A percentile compares a stretch with the other conserved stretches of the same genome.
Conservation (phyloP, 2,329 filamentous ascomycete genomes). For the Leptosphaerulina australis region DNA sequence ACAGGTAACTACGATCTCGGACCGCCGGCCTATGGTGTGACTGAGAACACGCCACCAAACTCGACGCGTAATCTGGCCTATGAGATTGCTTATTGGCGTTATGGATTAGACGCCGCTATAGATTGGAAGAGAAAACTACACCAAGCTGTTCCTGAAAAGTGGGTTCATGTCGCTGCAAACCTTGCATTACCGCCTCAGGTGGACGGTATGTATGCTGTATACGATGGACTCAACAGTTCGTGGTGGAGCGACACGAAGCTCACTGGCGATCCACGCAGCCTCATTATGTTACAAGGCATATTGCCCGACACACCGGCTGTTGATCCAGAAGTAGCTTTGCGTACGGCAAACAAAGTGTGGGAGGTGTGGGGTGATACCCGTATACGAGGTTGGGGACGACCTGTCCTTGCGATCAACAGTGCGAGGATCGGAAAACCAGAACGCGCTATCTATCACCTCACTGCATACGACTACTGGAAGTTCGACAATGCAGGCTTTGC, state of each 20-base stretch:
- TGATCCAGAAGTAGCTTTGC: slow-evolving; percentile 28
- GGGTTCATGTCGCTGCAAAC: slow-evolving; percentile 59
- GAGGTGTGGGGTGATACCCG: slow-evolving; percentile 38
- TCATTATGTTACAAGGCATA: slow-evolving; percentile 38
- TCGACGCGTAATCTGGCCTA: slow-evolving; percentile 63
- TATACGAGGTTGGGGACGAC: slow-evolving; percentile 41
- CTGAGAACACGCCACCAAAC: slow-evolving; percentile 64
- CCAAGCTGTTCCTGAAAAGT: slow-evolving; percentile 51
- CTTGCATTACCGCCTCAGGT: slow-evolving; percentile 59
- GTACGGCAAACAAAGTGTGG: slow-evolving; percentile 35
- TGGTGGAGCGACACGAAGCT: slow-evolving; percentile 36
- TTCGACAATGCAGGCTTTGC: slow-evolving; percentile 62
- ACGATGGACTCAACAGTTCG: slow-evolving; percentile 54
- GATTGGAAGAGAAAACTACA: slow-evolving; percentile 59
- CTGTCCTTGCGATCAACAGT: slow-evolving; percentile 39
- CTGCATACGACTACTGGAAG: slow-evolving; percentile 57
- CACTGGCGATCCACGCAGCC: slow-evolving; percentile 33
- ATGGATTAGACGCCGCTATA: slow-evolving; percentile 60
- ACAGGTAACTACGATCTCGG: slow-evolving; percentile 60
- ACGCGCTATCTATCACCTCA: slow-evolving; percentile 48
- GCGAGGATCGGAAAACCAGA: slow-evolving; percentile 33
- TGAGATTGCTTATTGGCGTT: slow-evolving; percentile 65
- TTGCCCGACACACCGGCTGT: slow-evolving; percentile 35
- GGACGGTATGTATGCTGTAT: slow-evolving; percentile 59
- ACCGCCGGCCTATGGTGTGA: slow-evolving; percentile 56